Base-by-base conservation (phyloP, 148 eudicot genomes). In the Silene conica region DNA sequence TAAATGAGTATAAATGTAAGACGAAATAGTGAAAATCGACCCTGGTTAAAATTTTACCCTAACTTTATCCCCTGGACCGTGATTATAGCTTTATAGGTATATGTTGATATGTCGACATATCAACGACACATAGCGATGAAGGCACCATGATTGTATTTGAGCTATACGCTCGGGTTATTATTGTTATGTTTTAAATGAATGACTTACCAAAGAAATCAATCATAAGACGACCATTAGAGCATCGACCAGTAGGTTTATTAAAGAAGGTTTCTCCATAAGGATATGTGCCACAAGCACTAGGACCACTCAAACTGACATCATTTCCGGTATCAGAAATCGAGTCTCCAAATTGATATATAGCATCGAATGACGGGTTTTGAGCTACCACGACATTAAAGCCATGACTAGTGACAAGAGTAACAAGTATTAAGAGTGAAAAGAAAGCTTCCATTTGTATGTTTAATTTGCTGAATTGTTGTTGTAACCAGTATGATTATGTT, bases 251-350 rank as follows among this genome's bases (percentile, higher is more conserved):
- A 25, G 81, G 74, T 0, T 48, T 15, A 25, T 34, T 45, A 18
- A 70, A 62, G 66, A 8, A 55, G 18, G 65, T 69, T 25, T 54
- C 28, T 20, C 82, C 75, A 63, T 79, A 75, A 13, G 82, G 82
- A 41, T 38, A 54, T 6, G 22, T 55, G 0, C 75, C 31, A 20
- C 23, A 70, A 18, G 21, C 22, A 10, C 76, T 46, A 20, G 13
- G 4, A 46, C 9, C 68, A 20, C 3, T n/a, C 13, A 73, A 67
- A 0, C 54, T 34, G 3, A 73, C 41, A 14, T 14, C 28, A 16
- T 79, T 79, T 9, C 78, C 82, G 0, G 78, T 75, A 55, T 79
- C 82, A 0, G 75, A 70, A 20, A 79, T 65, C 3, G 78, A 79
- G 54, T 79, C 82, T 3, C 78, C 79, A 5, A 79, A 79, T 0